Conservation (phyloP, 345 rosid genomes). For the rapeseed (Brassica napus) region DNA sequence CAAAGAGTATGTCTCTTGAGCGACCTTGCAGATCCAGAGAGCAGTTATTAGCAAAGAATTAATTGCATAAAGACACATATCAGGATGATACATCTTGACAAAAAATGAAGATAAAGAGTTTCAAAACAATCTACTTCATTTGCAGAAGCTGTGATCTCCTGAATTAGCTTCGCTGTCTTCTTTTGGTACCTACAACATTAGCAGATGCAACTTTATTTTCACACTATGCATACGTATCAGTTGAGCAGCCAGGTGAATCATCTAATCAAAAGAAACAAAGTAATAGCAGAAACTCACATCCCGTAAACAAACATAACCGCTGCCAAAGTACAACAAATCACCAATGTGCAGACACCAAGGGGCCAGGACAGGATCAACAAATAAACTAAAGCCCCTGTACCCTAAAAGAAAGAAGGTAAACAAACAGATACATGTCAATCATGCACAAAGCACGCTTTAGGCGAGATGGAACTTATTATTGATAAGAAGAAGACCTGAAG, state of each 20-base stretch:
- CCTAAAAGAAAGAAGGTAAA: constrained; percentile 55
- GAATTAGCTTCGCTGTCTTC: constrained; percentile 83
- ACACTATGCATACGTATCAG: constrained; percentile 11
- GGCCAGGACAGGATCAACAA: constrained; percentile 80
- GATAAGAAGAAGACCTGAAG: constrained; percentile 65
- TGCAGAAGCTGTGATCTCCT: constrained; percentile 90
- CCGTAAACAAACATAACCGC: constrained; percentile 80
- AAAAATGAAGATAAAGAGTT: not conserved
- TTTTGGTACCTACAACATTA: constrained; percentile 80
- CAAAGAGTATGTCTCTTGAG: constrained; percentile 95
- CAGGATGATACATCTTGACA: constrained; percentile 4
- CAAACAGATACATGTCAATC: constrained; percentile 29
- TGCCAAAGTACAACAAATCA: constrained; percentile 71
- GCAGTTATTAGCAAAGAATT: constrained; percentile 6
- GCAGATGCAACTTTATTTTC: constrained; percentile 16
- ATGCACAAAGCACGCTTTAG: not conserved
- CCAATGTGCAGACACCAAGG: constrained; percentile 77
- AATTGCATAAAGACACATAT: constrained; percentile 17
- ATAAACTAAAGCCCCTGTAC: constrained; percentile 83
- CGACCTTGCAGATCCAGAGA: constrained; percentile 56
- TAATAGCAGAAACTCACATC: constrained; percentile 53
- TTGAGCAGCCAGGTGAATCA: constrained; percentile 3
- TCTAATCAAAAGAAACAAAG: constrained; percentile 14
- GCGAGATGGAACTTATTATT: constrained; percentile 2
- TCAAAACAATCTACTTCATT: constrained; percentile 45